A percentile compares a stretch with the other conserved stretches of the same genome.
phyloP scores from a whole-genome alignment of 2,329 filamentous ascomycete genomes.

The Fusarium clavum region DNA sequence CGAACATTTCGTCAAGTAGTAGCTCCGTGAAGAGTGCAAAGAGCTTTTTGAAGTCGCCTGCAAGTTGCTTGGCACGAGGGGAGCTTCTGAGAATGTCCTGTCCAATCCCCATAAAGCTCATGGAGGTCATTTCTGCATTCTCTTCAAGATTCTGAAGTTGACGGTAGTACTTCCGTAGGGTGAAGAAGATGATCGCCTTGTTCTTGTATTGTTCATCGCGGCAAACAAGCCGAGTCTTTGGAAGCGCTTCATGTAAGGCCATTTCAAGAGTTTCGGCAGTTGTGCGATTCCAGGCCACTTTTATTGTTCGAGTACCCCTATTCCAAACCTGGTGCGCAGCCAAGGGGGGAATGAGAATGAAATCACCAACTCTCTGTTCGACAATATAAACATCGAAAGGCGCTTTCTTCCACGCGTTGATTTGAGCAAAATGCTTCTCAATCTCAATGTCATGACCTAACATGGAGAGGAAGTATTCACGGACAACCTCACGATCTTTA shows the following conservation, averaged over 20 bases:
- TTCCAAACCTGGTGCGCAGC: slow-evolving; percentile 99
- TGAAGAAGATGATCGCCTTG: slow-evolving; percentile 93
- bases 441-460: slow-evolving; percentile 97
- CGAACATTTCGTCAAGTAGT: slow-evolving; percentile 87
- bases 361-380: slow-evolving; percentile 89
- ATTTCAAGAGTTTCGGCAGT: slow-evolving; percentile 91
- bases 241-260: slow-evolving; percentile 87
- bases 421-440: slow-evolving; percentile 94
- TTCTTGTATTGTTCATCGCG: slow-evolving; percentile 99
- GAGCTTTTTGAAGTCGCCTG: slow-evolving; percentile 83
- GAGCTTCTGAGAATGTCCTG: slow-evolving; percentile 58
- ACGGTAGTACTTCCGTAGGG: slow-evolving; percentile 81
- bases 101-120: slow-evolving; percentile 61
- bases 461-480: slow-evolving; percentile 93
- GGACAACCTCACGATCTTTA: slow-evolving; percentile 88
- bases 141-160: slow-evolving; percentile 67
- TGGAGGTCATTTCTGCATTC: slow-evolving; percentile 57
- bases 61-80: slow-evolving; percentile 72
- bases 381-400: slow-evolving; percentile 94
- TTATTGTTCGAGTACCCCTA: slow-evolving; percentile 93
- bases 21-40: slow-evolving; percentile 83
- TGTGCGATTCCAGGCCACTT: slow-evolving; percentile 97
- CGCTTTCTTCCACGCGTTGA: slow-evolving; percentile 95
- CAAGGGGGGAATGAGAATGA: slow-evolving; percentile 91
- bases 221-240: slow-evolving; percentile 89